These are phyloP conservation scores for Onygena corvina DNA, from an alignment of 2,329 filamentous ascomycete genomes.

Conservation along the genomic window DNA sequence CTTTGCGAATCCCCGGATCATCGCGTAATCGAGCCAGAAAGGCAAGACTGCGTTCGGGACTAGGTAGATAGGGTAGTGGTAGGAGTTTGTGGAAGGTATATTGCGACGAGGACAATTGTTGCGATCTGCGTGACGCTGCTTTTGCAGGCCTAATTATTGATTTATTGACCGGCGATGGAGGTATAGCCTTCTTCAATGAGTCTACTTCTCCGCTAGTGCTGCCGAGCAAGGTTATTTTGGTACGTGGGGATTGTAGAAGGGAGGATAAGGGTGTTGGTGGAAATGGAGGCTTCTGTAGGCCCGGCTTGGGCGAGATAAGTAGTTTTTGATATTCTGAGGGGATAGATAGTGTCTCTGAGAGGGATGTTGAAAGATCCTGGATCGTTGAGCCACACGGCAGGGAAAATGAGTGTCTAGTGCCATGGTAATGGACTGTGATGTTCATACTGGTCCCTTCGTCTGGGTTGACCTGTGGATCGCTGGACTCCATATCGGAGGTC, in stretches of 20 bases:
- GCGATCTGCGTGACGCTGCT: conserved; percentile 23
- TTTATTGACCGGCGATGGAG: conserved; percentile 17
- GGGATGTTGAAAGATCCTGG: conserved; percentile 28
- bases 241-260: conserved; percentile 27
- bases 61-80: conserved; percentile 64
- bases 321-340: conserved; percentile 34
- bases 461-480: not conserved
- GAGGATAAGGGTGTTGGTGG: conserved; percentile 24
- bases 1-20: conserved; percentile 71
- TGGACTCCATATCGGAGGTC: not conserved
- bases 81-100: conserved; percentile 75
- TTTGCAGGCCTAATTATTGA: conserved; percentile 14
- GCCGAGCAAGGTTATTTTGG: conserved; percentile 39
- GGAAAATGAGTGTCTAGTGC: conserved; percentile 38
- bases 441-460: not conserved
- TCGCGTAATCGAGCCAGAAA: conserved; percentile 65
- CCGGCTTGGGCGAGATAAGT: conserved; percentile 37
- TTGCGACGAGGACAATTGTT: conserved; percentile 22
- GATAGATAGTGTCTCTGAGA: conserved; percentile 29
- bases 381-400: conserved; percentile 43
- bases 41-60: conserved; percentile 55
- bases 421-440: conserved; percentile 45
- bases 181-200: conserved; percentile 29
- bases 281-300: conserved; percentile 37
- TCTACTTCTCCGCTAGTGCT: conserved; percentile 33